Conservation (phyloP, 106 monocot species). For the Apostasia shenzhenica region DNA sequence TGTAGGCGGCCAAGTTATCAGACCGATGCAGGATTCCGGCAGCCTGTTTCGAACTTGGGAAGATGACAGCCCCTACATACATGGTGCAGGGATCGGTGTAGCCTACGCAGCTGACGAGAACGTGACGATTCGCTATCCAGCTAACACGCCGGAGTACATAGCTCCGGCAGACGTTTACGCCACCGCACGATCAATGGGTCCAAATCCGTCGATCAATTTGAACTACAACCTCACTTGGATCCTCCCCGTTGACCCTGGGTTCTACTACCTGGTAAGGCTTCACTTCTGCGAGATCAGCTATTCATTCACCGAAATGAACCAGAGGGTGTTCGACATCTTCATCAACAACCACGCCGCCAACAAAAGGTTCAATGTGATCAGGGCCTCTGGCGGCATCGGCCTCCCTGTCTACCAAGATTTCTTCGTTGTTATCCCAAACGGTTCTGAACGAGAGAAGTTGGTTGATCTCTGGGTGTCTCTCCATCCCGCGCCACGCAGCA, state of each 20-base stretch:
- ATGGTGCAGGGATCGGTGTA: slow-evolving; percentile 33
- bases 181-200: slow-evolving; percentile 50
- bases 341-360: slow-evolving; percentile 38
- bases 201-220: slow-evolving; percentile 26
- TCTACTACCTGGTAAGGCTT: slow-evolving; percentile 41
- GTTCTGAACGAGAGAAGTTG: not conserved
- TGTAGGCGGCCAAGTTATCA: slow-evolving; percentile 39
- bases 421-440: slow-evolving; percentile 6
- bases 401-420: slow-evolving; percentile 23
- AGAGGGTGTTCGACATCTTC: slow-evolving; percentile 40
- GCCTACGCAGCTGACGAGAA: slow-evolving; percentile 8
- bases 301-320: slow-evolving; percentile 18
- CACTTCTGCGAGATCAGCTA: slow-evolving; percentile 41
- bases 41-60: slow-evolving; percentile 31
- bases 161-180: slow-evolving; percentile 32
- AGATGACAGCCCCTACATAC: slow-evolving; percentile 37
- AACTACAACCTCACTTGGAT: slow-evolving; percentile 60
- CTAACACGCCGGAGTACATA: slow-evolving; percentile 6
- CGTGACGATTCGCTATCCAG: slow-evolving; percentile 10
- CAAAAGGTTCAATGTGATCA: slow-evolving; percentile 19
- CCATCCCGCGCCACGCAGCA: slow-evolving; percentile 9
- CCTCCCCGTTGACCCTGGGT: slow-evolving; percentile 35
- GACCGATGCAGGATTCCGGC: slow-evolving; percentile 25
- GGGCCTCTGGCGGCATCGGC: slow-evolving; percentile 17
- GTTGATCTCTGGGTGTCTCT: slow-evolving; percentile 33